Evolutionary conservation across 1,284 basidiomycete genomes (phyloP).

Genomic region (Ceratorhiza oryzae-sativae): DNA sequence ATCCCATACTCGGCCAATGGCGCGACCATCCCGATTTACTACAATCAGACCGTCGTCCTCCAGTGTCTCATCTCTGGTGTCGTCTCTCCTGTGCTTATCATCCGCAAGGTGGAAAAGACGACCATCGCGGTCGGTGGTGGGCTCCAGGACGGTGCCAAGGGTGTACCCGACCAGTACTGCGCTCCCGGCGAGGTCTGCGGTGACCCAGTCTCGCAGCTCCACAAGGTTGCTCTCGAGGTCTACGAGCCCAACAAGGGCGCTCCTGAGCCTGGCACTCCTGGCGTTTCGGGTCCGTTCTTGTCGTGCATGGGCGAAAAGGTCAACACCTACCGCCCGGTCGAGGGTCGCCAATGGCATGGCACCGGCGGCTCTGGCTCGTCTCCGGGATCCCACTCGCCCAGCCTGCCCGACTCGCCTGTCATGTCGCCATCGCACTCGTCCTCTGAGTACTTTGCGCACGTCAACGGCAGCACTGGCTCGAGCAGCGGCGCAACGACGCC

Average conservation of each 20-base stretch:
- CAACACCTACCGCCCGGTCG: conserved; percentile 84
- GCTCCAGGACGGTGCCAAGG: conserved; percentile 79
- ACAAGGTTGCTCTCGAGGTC: conserved; percentile 93
- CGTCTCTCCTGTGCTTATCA: conserved; percentile 90
- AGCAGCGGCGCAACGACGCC: conserved; percentile 54
- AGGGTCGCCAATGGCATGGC: conserved; percentile 70
- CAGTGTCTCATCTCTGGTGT: conserved; percentile 94
- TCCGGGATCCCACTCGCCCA: conserved; percentile 62
- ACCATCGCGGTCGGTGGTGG: conserved; percentile 90
- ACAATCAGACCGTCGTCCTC: conserved; percentile 94
- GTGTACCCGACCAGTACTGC: conserved; percentile 81
- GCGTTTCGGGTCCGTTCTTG: conserved; percentile 77
- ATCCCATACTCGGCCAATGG: conserved; percentile 81
- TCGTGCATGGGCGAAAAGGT: conserved; percentile 89
- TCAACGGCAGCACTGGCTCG: conserved; percentile 56
- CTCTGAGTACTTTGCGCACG: conserved; percentile 69
- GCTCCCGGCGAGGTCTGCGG: conserved; percentile 86
- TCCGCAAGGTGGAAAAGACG: conserved; percentile 91
- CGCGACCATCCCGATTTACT: conserved; percentile 85
- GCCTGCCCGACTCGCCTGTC: conserved; percentile 69
- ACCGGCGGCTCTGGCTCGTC: conserved; percentile 58
- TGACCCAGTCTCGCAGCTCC: conserved; percentile 92
- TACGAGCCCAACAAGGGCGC: conserved; percentile 72
- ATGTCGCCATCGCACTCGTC: conserved; percentile 63
- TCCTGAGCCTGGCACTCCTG: conserved; percentile 75